Evolutionary conservation across 2,329 filamentous ascomycete genomes (phyloP), one percentile per base, ranked within the genome.

Genomic region (Nemania sp.): DNA sequence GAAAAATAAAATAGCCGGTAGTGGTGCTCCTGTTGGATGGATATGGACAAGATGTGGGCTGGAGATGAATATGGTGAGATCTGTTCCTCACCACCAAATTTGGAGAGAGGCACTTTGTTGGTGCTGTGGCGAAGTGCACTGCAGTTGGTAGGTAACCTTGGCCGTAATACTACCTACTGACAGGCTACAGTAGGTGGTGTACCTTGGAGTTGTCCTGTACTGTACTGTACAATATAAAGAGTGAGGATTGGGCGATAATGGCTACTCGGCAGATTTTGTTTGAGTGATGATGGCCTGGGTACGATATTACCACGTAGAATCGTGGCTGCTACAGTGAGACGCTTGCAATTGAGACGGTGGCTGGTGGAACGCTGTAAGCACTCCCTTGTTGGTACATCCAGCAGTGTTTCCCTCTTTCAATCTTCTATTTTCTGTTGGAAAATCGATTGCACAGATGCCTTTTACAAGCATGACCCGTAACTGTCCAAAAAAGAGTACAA

Each of bases 381-480:
- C 33, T 24, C 37, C 39, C 43, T 51, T 51, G 60, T 56, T 54
- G 52, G 53, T 57, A 36, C 26, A 31, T 49, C 24, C 36, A 31
- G 31, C 30, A 37, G 44, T 39, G 49, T 49, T 22, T 48, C 37
- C 49, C 37, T 49, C 26, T 31, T 51, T 52, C 36, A 50, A 20
- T 55, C 44, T 41, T 39, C 49, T 49, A 43, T 50, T 59, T 50
- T 53, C 56, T 47, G 49, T 42, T 47, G 39, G 45, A 24, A 42
- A 37, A 48, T 53, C 42, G 41, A 59, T 53, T 37, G 52, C 45
- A 50, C 30, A 40, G 45, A 42, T 50, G 41, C 33, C 45, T 53
- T 39, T 36, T 56, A 59, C 39, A 41, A 56, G 49, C 49, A 54
- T 56, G 49, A 53, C 49, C 56, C 48, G 45, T 51, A 41, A 22